Evolutionary conservation across 2,329 filamentous ascomycete genomes (phyloP).

Genomic region (Huntiella savannae): DNA sequence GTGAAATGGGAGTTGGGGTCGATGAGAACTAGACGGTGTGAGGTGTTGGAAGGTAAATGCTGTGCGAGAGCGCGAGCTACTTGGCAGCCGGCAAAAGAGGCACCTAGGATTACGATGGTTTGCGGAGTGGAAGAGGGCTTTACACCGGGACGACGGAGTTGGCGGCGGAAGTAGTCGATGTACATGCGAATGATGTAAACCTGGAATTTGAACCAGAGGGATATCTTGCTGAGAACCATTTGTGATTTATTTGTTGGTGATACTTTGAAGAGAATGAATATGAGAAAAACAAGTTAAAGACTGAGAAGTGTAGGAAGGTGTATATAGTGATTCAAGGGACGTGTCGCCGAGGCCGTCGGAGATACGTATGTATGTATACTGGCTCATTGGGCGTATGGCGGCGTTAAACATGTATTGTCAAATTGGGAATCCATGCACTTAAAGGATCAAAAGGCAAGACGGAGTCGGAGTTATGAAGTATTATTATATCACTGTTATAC

Average conservation of each 20-base stretch:
- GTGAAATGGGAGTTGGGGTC: constrained; percentile 43
- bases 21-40: constrained; percentile 33
- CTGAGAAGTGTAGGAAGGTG: neutral
- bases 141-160: constrained; percentile 2
- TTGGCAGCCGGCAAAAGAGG: constrained; percentile 36
- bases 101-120: constrained; percentile 37
- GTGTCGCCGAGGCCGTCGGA: too few relatives aligned
- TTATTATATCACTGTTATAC: too few relatives aligned
- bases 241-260: neutral
- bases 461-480: too few relatives aligned
- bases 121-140: constrained; percentile 14
- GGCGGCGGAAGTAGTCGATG: constrained; percentile 11
- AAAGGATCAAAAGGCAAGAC: too few relatives aligned
- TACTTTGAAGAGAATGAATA: constrained; percentile 6
- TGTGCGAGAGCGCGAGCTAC: constrained; percentile 28
- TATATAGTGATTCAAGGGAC: too few relatives aligned
- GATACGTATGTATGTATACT: too few relatives aligned
- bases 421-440: too few relatives aligned
- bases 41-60: constrained; percentile 26
- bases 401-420: too few relatives aligned
- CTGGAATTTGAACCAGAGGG: constrained; percentile 17
- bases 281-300: neutral
- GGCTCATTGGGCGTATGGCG: too few relatives aligned
- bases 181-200: constrained; percentile 15
- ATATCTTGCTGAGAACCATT: constrained; percentile 15